These are phyloP conservation scores for Brassica rapa DNA, from an alignment of 345 rosid genomes.

Conservation along the genomic window DNA sequence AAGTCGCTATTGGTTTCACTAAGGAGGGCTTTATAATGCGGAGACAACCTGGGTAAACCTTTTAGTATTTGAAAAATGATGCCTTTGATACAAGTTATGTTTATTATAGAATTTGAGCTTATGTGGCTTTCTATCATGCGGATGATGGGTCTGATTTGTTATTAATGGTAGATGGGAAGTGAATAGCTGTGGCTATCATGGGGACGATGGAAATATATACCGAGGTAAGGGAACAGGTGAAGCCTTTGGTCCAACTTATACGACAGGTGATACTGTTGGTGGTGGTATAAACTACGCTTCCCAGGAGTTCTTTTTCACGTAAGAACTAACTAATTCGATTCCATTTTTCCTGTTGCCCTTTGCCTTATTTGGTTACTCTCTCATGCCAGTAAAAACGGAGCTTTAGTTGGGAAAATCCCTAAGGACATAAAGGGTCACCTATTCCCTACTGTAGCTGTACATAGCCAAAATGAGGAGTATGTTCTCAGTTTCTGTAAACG, in stretches of 20 bases:
- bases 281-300: constrained; percentile 89
- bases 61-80: background rate
- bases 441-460: constrained; percentile 90
- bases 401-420: constrained; percentile 60
- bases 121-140: background rate
- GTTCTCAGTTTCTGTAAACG: constrained; percentile 30
- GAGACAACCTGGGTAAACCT: constrained; percentile 80
- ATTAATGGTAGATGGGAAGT: constrained; percentile 79
- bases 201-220: constrained; percentile 86
- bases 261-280: constrained; percentile 78
- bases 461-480: constrained; percentile 97
- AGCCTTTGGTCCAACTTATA: constrained; percentile 80
- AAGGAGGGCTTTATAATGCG: constrained; percentile 76
- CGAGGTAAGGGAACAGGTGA: constrained; percentile 79
- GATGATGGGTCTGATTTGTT: background rate
- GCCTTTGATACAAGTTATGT: background rate
- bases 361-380: constrained; percentile 8
- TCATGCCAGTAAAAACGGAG: constrained; percentile 77
- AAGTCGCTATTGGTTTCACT: constrained; percentile 87
- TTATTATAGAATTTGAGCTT: background rate
- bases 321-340: constrained; percentile 39
- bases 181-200: constrained; percentile 94
- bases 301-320: constrained; percentile 94
- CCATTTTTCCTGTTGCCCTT: constrained; percentile 2
- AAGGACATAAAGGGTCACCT: constrained; percentile 74